Evolutionary conservation across 495 filamentous ascomycete genomes (phyloP).

Genomic region (Thermothielavioides terrestris): DNA sequence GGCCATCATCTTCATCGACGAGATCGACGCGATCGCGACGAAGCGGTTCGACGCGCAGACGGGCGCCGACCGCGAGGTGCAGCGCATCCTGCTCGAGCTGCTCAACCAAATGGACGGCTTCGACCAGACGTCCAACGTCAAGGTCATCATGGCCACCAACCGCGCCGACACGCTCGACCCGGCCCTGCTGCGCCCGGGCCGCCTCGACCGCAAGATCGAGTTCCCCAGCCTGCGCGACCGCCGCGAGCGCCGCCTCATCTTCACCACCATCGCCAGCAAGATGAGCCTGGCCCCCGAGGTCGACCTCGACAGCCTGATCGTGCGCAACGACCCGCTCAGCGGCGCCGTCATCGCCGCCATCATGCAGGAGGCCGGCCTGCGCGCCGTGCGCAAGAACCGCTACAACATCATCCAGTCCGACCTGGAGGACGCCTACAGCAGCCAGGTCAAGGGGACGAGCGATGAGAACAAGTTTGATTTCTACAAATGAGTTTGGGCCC

Average conservation of each 20-base stretch:
- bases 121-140: slow-evolving; percentile 96
- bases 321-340: slow-evolving; percentile 88
- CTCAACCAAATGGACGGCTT: slow-evolving; percentile 99
- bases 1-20: slow-evolving; percentile 98
- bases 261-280: slow-evolving; percentile 88
- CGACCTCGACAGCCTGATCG: slow-evolving; percentile 89
- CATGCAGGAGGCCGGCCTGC: slow-evolving; percentile 96
- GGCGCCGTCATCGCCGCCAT: slow-evolving; percentile 96
- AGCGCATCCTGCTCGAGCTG: slow-evolving; percentile 92
- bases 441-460: slow-evolving; percentile 82
- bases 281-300: slow-evolving; percentile 97
- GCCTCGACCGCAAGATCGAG: slow-evolving; percentile 96
- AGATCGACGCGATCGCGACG: slow-evolving; percentile 97
- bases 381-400: slow-evolving; percentile 93
- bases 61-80: slow-evolving; percentile 93
- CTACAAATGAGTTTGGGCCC: slow-evolving; percentile 41
- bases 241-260: slow-evolving; percentile 89
- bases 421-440: slow-evolving; percentile 89
- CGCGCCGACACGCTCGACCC: slow-evolving; percentile 94
- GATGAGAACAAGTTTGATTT: slow-evolving; percentile 75
- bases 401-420: slow-evolving; percentile 98
- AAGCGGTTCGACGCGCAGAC: slow-evolving; percentile 99
- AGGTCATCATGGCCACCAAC: slow-evolving; percentile 99
- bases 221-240: slow-evolving; percentile 88
- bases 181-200: slow-evolving; percentile 84